Evolutionary conservation across 2,329 filamentous ascomycete genomes (phyloP).

Genomic region (Dichotomopilus funicola): DNA sequence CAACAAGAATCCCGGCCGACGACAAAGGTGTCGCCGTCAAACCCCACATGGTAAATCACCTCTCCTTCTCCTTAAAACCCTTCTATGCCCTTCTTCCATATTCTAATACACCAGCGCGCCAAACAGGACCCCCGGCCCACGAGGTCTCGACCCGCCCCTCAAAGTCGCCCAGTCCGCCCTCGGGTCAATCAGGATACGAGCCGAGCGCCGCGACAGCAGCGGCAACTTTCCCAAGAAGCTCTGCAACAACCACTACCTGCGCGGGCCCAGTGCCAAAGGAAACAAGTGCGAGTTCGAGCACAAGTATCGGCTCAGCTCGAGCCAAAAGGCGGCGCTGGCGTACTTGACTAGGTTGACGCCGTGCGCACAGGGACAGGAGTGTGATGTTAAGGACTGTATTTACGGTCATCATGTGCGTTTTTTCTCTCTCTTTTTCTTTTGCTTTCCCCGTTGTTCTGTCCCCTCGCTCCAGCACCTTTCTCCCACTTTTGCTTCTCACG

Average conservation of each 20-base stretch:
- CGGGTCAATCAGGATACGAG: slow-evolving; percentile 45
- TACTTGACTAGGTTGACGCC: slow-evolving; percentile 52
- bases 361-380: slow-evolving; percentile 52
- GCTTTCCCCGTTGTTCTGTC: background rate
- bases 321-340: slow-evolving; percentile 51
- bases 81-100: too few species aligned
- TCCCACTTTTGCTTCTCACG: background rate
- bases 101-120: background rate
- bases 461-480: background rate
- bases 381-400: slow-evolving; percentile 51
- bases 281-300: slow-evolving; percentile 53
- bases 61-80: too few species aligned
- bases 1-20: too few species aligned
- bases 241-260: slow-evolving; percentile 57
- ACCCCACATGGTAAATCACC: too few species aligned
- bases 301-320: slow-evolving; percentile 44
- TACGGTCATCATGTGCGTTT: slow-evolving; percentile 55
- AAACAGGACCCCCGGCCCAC: slow-evolving; percentile 38
- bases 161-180: slow-evolving; percentile 39
- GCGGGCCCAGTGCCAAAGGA: slow-evolving; percentile 49
- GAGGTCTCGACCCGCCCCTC: slow-evolving; percentile 50
- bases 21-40: too few species aligned
- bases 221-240: slow-evolving; percentile 35
- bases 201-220: slow-evolving; percentile 41
- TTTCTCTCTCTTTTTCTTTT: background rate